These are phyloP conservation scores for Candida gigantensis DNA, from an alignment of 1,139 yeast species.

Conservation along the genomic window DNA sequence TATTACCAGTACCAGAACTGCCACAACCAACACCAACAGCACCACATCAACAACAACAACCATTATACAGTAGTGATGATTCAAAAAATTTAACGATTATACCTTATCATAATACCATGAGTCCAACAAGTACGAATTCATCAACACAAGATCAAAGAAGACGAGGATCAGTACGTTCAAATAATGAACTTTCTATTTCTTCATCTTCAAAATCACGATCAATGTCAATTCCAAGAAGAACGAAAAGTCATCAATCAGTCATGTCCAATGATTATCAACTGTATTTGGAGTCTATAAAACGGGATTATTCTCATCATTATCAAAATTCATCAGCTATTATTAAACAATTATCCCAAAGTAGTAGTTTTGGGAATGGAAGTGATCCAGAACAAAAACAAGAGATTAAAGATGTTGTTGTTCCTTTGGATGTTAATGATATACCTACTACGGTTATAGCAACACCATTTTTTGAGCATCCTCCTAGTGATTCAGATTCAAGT, in stretches of 20 bases:
- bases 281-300: constrained; percentile 20
- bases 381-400: neutral
- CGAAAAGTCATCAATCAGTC: constrained; percentile 12
- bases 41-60: constrained; percentile 6
- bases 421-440: constrained; percentile 2
- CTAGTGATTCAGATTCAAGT: constrained; percentile 36
- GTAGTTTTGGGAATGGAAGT: neutral
- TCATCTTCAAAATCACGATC: constrained; percentile 10
- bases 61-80: constrained; percentile 8
- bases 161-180: constrained; percentile 12
- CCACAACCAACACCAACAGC: too few relatives aligned
- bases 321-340: constrained; percentile 8
- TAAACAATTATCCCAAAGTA: constrained; percentile 4
- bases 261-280: constrained; percentile 20
- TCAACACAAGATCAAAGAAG: constrained; percentile 9
- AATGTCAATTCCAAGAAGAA: constrained; percentile 20
- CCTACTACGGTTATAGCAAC: constrained; percentile 36
- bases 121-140: constrained; percentile 19
- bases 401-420: constrained; percentile 1
- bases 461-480: constrained; percentile 44
- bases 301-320: constrained; percentile 16
- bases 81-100: constrained; percentile 21
- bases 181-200: constrained; percentile 8
- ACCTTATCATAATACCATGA: constrained; percentile 22
- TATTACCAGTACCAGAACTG: constrained; percentile 6